These are phyloP conservation scores for Keithomyces neogunnii DNA, from an alignment of 2,329 filamentous ascomycete species.

Conservation along the genomic window DNA sequence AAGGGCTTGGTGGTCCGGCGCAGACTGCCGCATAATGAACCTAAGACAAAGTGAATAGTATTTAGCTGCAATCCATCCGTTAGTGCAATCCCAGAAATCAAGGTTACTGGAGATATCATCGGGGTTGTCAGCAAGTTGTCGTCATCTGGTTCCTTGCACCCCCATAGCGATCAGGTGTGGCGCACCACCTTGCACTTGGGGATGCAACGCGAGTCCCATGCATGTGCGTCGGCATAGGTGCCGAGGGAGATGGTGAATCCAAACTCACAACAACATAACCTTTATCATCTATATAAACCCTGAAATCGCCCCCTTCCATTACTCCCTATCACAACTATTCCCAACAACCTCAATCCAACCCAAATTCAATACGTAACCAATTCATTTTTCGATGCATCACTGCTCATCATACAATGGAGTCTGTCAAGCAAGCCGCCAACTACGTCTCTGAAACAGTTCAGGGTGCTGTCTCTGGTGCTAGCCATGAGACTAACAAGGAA, in stretches of 20 bases:
- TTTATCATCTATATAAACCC: background rate
- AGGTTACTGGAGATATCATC: background rate
- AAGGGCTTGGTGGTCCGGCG: background rate
- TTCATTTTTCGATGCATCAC: constrained; percentile 9
- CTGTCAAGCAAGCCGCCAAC: constrained; percentile 54
- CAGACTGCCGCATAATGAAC: background rate
- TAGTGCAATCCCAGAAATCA: background rate
- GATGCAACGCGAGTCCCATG: background rate
- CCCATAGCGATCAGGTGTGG: background rate
- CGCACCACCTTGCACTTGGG: background rate
- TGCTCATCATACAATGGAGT: constrained; percentile 36
- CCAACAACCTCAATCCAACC: background rate
- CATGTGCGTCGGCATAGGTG: no score
- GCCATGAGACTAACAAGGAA: constrained; percentile 65
- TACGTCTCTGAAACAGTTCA: constrained; percentile 60
- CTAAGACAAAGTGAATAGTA: background rate
- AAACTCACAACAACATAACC: no score
- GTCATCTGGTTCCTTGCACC: constrained; percentile 1
- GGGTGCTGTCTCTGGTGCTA: constrained; percentile 44
- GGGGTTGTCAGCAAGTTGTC: constrained; percentile 1
- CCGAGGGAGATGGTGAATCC: no score
- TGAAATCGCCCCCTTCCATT: background rate
- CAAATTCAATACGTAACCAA: background rate
- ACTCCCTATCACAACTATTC: fast-evolving
- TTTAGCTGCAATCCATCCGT: background rate